Base-by-base conservation (phyloP, 1,139 yeast species). In the Yamadazyma spencermartinsiae region DNA sequence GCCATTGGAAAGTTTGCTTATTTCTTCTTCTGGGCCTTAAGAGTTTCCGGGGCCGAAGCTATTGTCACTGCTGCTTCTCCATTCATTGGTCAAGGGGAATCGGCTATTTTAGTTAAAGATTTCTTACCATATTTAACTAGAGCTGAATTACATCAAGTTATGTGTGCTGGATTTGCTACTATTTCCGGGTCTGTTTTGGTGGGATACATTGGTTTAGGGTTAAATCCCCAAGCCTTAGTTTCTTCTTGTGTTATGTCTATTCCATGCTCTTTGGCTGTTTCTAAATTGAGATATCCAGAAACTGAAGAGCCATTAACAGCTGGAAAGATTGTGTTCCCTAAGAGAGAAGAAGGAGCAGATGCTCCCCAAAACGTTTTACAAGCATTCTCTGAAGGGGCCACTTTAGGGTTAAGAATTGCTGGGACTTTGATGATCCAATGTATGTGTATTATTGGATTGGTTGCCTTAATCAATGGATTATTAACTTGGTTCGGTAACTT, bases 171-270 rank as follows among this genome's bases (percentile, higher is more conserved):
- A 5, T 80, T 80, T 55, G 79, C 85, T 9, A 80, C 86, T 35
- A 80, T 80, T 48, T 74, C 85, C 3, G 86, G 86, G 24, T 77
- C 84, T 1, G 85, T 80, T 20, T 67, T 80, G 48, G 85, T 79
- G 9, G 77, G 85, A 9, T 80, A 80, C 53, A 79, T 80, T 49
- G 80, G 82, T 3, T 68, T 80, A 56, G 86, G 86, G 32, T 69
- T 80, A 49, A 78, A 77, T 48, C 72, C 86, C 2, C 83, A 79
- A 54, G 85, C 85, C 6, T 66, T 80, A 51, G 79, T 80, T 18
- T 75, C 83, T 15, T 76, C 84, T 19, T 80, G 86, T 68, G 82
- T 80, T 43, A 80, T 80, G 86, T 79, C 85, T 2, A 80, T 80
- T 54, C 86, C 86, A 5, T 82, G 83, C 21, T 76, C 84, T 8